Conservation (phyloP, 495 filamentous ascomycete genomes). For the Penicillium canariense region DNA sequence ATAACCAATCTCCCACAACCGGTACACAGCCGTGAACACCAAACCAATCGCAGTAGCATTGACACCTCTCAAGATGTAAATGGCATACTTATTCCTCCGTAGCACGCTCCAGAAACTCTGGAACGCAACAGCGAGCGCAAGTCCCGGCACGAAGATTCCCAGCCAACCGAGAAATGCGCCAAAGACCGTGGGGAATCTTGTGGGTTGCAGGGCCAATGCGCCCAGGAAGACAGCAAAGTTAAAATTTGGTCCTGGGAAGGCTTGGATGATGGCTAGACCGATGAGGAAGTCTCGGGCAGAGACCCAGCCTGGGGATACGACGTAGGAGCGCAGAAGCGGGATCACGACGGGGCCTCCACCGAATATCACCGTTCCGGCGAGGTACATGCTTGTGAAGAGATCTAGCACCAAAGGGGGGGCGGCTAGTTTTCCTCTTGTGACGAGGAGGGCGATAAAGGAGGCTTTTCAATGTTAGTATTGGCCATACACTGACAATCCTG, state of each 20-base stretch:
- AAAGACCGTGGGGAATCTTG: slow-evolving; percentile 38
- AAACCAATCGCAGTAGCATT: slow-evolving; percentile 77
- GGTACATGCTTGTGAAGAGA: slow-evolving; percentile 78
- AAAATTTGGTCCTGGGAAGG: slow-evolving; percentile 85
- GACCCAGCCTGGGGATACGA: slow-evolving; percentile 80
- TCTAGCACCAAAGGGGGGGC: slow-evolving; percentile 49
- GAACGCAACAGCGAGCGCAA: slow-evolving; percentile 62
- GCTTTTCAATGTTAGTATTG: slow-evolving; percentile 16
- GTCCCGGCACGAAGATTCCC: slow-evolving; percentile 72
- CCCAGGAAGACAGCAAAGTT: slow-evolving; percentile 84
- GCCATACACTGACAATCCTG: neutral
- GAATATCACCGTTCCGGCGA: slow-evolving; percentile 87
- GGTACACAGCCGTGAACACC: slow-evolving; percentile 84
- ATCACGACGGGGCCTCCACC: slow-evolving; percentile 86
- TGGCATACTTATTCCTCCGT: slow-evolving; percentile 52
- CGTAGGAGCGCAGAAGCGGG: slow-evolving; percentile 73
- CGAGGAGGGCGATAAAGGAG: slow-evolving; percentile 61
- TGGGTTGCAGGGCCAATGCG: slow-evolving; percentile 49
- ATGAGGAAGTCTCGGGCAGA: slow-evolving; percentile 76
- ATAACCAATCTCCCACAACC: slow-evolving; percentile 76
- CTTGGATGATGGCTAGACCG: slow-evolving; percentile 78
- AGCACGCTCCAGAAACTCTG: slow-evolving; percentile 69
- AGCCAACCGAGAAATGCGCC: slow-evolving; percentile 65
- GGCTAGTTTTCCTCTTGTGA: slow-evolving; percentile 50
- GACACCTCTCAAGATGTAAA: slow-evolving; percentile 60